A percentile compares a stretch with the other conserved stretches of the same genome.
Evolutionary conservation across 257 asterid genomes (phyloP).

Genomic region (Solanum clarkiae): DNA sequence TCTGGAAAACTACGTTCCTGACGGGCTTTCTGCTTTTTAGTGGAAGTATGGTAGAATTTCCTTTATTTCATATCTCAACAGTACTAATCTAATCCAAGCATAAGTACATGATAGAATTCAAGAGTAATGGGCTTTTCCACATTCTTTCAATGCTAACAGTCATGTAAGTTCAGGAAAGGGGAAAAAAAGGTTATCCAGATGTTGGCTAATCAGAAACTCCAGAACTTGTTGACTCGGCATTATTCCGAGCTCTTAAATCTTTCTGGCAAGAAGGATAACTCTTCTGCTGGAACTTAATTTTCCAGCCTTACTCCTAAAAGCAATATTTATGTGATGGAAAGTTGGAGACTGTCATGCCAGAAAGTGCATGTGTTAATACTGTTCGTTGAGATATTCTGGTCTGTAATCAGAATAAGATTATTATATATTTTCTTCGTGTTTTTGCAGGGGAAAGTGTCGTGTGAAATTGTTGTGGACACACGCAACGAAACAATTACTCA

Average conservation of each 20-base stretch:
- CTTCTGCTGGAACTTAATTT: not conserved
- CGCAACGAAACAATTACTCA: constrained; percentile 19
- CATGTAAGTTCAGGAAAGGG: not conserved
- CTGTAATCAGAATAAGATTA: not conserved
- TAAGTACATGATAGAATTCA: not conserved
- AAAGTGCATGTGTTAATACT: not conserved
- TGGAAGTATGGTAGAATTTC: not conserved
- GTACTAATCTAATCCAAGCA: not conserved
- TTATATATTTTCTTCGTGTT: not conserved
- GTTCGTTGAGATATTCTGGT: not conserved
- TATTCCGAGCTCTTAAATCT: not conserved
- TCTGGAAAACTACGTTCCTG: not conserved
- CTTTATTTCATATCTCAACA: not conserved
- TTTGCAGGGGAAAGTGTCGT: constrained; percentile 28
- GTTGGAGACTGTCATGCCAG: not conserved
- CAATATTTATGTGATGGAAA: not conserved
- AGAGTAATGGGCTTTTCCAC: not conserved
- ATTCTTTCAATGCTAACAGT: not conserved
- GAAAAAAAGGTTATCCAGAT: not conserved
- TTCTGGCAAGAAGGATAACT: not conserved
- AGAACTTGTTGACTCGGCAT: not conserved
- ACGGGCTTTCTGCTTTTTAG: not conserved
- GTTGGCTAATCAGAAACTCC: not conserved
- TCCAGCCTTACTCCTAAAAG: not conserved
- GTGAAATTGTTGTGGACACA: constrained; percentile 25